Evolutionary conservation across 2,329 filamentous ascomycete species (phyloP).

Genomic region (Raffaelea arxii): DNA sequence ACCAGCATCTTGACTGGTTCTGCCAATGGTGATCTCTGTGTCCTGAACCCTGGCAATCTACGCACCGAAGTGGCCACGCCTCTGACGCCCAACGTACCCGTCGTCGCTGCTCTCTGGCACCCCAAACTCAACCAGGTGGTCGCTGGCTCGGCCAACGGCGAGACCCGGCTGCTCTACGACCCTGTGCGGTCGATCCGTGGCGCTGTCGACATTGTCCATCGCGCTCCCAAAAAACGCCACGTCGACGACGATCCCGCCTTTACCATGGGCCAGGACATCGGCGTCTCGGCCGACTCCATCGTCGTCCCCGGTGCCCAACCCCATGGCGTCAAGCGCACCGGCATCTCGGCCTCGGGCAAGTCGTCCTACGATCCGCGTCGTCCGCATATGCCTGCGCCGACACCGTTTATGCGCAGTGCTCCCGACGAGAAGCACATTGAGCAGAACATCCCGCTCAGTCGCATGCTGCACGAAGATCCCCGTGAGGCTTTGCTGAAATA

Average conservation of each 20-base stretch:
- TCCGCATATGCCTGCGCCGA: slow-evolving; percentile 75
- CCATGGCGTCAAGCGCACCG: slow-evolving; percentile 41
- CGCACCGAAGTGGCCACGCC: slow-evolving; percentile 76
- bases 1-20: slow-evolving; percentile 86
- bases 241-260: slow-evolving; percentile 86
- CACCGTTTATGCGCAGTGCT: slow-evolving; percentile 83
- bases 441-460: slow-evolving; percentile 78
- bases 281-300: slow-evolving; percentile 75
- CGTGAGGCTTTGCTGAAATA: slow-evolving; percentile 91
- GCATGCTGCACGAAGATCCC: slow-evolving; percentile 94
- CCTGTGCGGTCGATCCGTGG: slow-evolving; percentile 73
- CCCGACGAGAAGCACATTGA: slow-evolving; percentile 85
- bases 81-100: slow-evolving; percentile 72
- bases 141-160: slow-evolving; percentile 83
- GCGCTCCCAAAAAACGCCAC: slow-evolving; percentile 88
- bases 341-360: slow-evolving; percentile 68
- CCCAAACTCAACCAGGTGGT: slow-evolving; percentile 92
- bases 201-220: slow-evolving; percentile 81
- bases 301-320: slow-evolving; percentile 56
- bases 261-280: slow-evolving; percentile 73
- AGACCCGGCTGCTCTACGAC: slow-evolving; percentile 85
- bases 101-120: slow-evolving; percentile 87
- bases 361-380: slow-evolving; percentile 69
- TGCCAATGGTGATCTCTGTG: slow-evolving; percentile 74
- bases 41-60: slow-evolving; percentile 87